Conservation (phyloP, 2,329 filamentous ascomycete genomes). For the Huntiella decipiens region DNA sequence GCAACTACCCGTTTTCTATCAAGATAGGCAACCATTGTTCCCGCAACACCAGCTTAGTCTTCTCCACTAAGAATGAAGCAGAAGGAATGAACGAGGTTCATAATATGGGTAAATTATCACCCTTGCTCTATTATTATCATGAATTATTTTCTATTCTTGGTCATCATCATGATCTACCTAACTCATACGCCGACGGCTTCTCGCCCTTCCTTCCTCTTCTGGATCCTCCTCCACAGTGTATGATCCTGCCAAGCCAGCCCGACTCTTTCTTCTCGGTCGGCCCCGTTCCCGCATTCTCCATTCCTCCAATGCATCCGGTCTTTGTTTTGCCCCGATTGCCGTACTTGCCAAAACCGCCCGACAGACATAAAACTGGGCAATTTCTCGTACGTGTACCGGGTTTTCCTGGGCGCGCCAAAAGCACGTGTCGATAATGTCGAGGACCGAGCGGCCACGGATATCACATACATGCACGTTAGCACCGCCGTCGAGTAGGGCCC, state of each 20-base stretch:
- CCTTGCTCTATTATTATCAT: no score
- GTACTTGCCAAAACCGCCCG: conserved; percentile 26
- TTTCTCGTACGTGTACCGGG: conserved; percentile 21
- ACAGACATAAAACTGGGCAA: conserved; percentile 22
- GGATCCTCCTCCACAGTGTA: no score
- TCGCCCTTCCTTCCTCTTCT: not conserved
- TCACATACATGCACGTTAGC: conserved; percentile 31
- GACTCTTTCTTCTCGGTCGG: not conserved
- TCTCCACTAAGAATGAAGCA: no score
- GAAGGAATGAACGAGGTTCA: no score
- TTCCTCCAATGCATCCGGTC: conserved; percentile 23
- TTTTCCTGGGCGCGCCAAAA: conserved; percentile 18
- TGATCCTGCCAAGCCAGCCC: not conserved
- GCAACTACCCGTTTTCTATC: no score
- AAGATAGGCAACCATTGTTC: no score
- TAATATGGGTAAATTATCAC: no score
- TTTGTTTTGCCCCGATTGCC: conserved; percentile 19
- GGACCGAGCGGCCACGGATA: conserved; percentile 23
- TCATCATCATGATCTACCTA: not conserved
- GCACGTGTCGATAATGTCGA: conserved; percentile 27
- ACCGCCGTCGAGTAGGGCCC: conserved; percentile 25
- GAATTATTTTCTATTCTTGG: not conserved
- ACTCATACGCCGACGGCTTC: not conserved
- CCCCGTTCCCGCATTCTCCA: conserved; percentile 17
- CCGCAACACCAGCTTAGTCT: no score